Evolutionary conservation across 192 early-diverging fungal genomes (phyloP).

Genomic region (Backusella westeae): DNA sequence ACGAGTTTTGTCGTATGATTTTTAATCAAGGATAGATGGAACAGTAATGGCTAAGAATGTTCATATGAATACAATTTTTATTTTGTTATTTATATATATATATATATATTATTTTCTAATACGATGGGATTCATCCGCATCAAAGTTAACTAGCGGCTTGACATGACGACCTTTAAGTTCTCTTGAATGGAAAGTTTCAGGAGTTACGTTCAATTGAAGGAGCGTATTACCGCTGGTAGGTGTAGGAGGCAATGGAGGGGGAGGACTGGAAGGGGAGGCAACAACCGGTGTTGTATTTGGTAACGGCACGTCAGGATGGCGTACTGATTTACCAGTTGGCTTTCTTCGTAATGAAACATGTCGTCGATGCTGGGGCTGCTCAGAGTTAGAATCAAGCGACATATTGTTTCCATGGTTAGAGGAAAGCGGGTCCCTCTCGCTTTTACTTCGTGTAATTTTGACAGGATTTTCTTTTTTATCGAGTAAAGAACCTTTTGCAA

Average conservation of each 20-base stretch:
- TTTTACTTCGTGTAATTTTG: slow-evolving; percentile 19
- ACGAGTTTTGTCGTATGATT: too few relatives aligned
- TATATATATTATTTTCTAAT: background rate
- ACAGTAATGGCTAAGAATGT: background rate
- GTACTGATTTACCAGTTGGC: background rate
- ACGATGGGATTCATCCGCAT: background rate
- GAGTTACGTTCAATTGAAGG: slow-evolving; percentile 14
- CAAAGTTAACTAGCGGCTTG: slow-evolving; percentile 27
- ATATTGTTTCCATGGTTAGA: background rate
- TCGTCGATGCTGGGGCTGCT: background rate
- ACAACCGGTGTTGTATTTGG: slow-evolving; percentile 8
- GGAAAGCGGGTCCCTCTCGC: background rate
- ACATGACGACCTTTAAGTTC: slow-evolving; percentile 21
- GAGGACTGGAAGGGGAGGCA: background rate
- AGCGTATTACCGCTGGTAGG: background rate
- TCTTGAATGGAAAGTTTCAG: slow-evolving; percentile 24
- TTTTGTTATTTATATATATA: background rate
- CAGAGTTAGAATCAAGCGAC: background rate
- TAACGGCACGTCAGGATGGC: slow-evolving; percentile 22
- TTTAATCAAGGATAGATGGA: background rate
- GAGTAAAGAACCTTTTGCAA: slow-evolving; percentile 28
- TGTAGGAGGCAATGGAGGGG: background rate
- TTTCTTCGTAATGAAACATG: slow-evolving; percentile 24
- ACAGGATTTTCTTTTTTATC: slow-evolving; percentile 7
- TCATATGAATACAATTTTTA: background rate